phyloP scores from a whole-genome alignment of 768 basidiomycete species.

The Leccinum incarnatum region DNA sequence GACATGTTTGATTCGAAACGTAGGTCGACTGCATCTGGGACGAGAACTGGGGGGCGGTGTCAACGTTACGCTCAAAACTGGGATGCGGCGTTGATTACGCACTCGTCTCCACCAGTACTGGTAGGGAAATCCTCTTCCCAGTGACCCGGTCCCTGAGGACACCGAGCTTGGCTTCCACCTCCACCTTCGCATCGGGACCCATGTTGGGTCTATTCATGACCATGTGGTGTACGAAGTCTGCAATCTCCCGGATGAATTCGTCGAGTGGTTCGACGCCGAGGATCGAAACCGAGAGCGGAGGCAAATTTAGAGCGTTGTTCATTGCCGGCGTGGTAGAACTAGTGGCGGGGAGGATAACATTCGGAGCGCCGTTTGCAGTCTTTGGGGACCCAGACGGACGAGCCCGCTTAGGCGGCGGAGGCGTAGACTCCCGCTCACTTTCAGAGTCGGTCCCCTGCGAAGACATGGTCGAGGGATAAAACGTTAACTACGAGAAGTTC shows the following conservation, averaged over 20 bases:
- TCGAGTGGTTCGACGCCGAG: conserved; percentile 89
- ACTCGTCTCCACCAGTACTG: conserved; percentile 85
- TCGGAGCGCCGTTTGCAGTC: conserved; percentile 20
- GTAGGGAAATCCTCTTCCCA: conserved; percentile 61
- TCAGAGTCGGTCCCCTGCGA: conserved; percentile 29
- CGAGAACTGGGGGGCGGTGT: conserved; percentile 53
- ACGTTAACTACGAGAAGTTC: neutral
- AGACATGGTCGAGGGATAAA: conserved; percentile 22
- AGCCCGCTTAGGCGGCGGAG: conserved; percentile 37
- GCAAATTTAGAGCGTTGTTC: conserved; percentile 37
- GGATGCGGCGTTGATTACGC: conserved; percentile 31
- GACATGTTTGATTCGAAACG: conserved; percentile 96
- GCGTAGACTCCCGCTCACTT: conserved; percentile 25
- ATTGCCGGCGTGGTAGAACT: conserved; percentile 20
- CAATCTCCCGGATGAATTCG: conserved; percentile 89
- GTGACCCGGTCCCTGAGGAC: conserved; percentile 56
- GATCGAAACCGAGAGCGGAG: conserved; percentile 74
- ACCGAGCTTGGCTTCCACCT: conserved; percentile 92
- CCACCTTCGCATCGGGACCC: conserved; percentile 52
- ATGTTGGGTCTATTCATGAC: conserved; percentile 55
- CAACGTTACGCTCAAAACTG: neutral
- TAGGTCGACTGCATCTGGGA: conserved; percentile 56
- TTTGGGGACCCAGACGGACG: conserved; percentile 35
- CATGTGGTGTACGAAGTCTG: conserved; percentile 81
- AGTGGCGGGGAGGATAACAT: conserved; percentile 15